These are phyloP conservation scores for Phaeosphaeriaceae sp. DNA, from an alignment of 2,329 filamentous ascomycete species.

Conservation along the genomic window DNA sequence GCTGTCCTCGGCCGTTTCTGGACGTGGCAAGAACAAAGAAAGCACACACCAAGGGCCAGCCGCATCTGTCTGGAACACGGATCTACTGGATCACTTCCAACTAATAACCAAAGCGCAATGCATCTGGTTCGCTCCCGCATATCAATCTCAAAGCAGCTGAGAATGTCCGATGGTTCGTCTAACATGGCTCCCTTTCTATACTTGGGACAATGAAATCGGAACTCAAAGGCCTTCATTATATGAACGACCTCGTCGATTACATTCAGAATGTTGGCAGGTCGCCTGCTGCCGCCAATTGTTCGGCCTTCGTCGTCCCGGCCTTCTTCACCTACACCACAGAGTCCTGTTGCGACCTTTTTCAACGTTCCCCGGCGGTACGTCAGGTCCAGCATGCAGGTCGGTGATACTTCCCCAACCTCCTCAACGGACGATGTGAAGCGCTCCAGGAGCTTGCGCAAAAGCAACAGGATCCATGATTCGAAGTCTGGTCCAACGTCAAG, in stretches of 20 bases:
- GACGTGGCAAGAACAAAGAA: slow-evolving; percentile 46
- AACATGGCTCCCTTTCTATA: slow-evolving; percentile 34
- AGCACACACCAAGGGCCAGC: slow-evolving; percentile 32
- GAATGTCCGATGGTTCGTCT: slow-evolving; percentile 29
- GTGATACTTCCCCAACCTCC: slow-evolving; percentile 19
- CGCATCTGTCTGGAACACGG: slow-evolving; percentile 46
- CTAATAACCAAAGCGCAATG: slow-evolving; percentile 31
- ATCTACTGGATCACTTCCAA: slow-evolving; percentile 37
- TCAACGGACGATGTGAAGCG: slow-evolving; percentile 31
- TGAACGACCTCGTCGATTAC: slow-evolving; percentile 28
- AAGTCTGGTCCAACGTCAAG: slow-evolving; percentile 26
- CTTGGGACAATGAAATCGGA: slow-evolving; percentile 44
- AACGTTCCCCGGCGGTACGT: slow-evolving; percentile 45
- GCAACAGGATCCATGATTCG: slow-evolving; percentile 35
- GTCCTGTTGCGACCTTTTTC: slow-evolving; percentile 43
- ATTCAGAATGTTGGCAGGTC: slow-evolving; percentile 44
- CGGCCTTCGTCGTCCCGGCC: slow-evolving; percentile 9
- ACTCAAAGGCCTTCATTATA: slow-evolving; percentile 40
- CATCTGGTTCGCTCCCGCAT: slow-evolving; percentile 25
- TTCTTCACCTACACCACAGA: slow-evolving; percentile 19
- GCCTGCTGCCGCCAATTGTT: slow-evolving; percentile 41
- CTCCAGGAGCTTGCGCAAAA: slow-evolving; percentile 35
- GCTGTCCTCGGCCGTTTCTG: slow-evolving; percentile 42
- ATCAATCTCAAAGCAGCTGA: slow-evolving; percentile 44
- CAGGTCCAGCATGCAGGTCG: slow-evolving; percentile 40